phyloP scores from a whole-genome alignment of 768 basidiomycete species.

The Fibroporia radiculosa region DNA sequence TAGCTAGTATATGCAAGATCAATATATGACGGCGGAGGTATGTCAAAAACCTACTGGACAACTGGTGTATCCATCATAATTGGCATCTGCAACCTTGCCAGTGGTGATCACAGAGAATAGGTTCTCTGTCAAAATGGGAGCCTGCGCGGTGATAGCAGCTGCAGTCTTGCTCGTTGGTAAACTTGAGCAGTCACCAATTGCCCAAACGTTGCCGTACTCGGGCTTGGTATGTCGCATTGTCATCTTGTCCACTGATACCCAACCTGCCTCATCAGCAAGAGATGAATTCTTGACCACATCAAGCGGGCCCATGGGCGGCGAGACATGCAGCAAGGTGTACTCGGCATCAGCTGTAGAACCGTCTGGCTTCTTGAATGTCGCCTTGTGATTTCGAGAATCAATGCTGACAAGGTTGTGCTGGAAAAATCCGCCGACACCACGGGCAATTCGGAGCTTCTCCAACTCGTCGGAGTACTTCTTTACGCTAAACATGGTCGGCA shows the following conservation, averaged over 20 bases:
- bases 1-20: slow-evolving; percentile 35
- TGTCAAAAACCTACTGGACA: slow-evolving; percentile 58
- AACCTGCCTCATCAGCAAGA: slow-evolving; percentile 75
- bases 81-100: slow-evolving; percentile 59
- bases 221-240: slow-evolving; percentile 84
- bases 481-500: slow-evolving; percentile 94
- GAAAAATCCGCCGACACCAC: slow-evolving; percentile 78
- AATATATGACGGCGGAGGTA: slow-evolving; percentile 3
- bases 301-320: slow-evolving; percentile 89
- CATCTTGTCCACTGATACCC: slow-evolving; percentile 78
- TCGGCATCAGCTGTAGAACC: slow-evolving; percentile 61
- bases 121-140: slow-evolving; percentile 88
- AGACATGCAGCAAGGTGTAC: slow-evolving; percentile 79
- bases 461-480: slow-evolving; percentile 93
- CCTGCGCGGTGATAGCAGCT: slow-evolving; percentile 87
- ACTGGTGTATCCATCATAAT: slow-evolving; percentile 85
- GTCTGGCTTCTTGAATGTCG: slow-evolving; percentile 79
- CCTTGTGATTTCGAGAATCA: slow-evolving; percentile 61
- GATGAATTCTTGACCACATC: slow-evolving; percentile 73
- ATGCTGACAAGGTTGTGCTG: slow-evolving; percentile 76
- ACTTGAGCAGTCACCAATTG: slow-evolving; percentile 87
- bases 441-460: slow-evolving; percentile 64
- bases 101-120: slow-evolving; percentile 67
- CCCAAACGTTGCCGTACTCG: slow-evolving; percentile 74
- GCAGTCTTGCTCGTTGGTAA: slow-evolving; percentile 95